These are phyloP conservation scores for Collybia mongolica DNA, from an alignment of 768 basidiomycete genomes.

Conservation along the genomic window DNA sequence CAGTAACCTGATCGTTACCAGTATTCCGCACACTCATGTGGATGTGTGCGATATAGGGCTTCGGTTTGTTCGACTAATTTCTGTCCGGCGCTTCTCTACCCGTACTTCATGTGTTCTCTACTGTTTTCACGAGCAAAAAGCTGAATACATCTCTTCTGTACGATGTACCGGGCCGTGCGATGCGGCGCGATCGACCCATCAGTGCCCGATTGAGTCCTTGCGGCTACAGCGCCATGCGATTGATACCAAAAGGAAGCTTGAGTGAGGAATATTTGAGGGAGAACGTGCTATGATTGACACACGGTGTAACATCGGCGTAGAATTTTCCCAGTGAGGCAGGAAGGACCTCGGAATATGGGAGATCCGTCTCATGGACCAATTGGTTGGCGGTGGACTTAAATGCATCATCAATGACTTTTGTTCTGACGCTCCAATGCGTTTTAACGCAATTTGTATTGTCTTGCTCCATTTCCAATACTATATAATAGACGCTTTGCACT, in stretches of 20 bases:
- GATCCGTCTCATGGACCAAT: too few species aligned
- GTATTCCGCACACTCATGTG: constrained; percentile 10
- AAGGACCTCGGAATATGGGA: too few species aligned
- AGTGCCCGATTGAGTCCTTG: too few species aligned
- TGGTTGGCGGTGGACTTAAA: neutral
- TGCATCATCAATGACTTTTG: constrained; percentile 4
- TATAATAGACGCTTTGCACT: too few species aligned
- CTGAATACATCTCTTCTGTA: constrained; percentile 7
- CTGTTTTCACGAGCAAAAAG: constrained; percentile 6
- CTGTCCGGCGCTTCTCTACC: neutral
- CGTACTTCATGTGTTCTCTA: constrained; percentile 8
- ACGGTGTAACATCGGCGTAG: constrained; percentile 11
- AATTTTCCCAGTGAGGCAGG: too few species aligned
- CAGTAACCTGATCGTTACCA: constrained; percentile 22
- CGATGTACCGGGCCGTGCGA: constrained; percentile 4
- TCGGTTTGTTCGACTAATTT: constrained; percentile 87
- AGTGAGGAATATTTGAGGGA: too few species aligned
- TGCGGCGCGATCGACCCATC: too few species aligned
- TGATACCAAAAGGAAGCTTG: too few species aligned
- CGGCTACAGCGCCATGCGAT: too few species aligned
- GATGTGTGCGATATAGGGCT: constrained; percentile 57
- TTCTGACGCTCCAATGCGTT: constrained; percentile 3
- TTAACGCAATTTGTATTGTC: neutral
- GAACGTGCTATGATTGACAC: too few species aligned
- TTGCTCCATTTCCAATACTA: neutral